Base-by-base conservation (phyloP, 208 protist genomes). In the Phytomonas sp. region DNA sequence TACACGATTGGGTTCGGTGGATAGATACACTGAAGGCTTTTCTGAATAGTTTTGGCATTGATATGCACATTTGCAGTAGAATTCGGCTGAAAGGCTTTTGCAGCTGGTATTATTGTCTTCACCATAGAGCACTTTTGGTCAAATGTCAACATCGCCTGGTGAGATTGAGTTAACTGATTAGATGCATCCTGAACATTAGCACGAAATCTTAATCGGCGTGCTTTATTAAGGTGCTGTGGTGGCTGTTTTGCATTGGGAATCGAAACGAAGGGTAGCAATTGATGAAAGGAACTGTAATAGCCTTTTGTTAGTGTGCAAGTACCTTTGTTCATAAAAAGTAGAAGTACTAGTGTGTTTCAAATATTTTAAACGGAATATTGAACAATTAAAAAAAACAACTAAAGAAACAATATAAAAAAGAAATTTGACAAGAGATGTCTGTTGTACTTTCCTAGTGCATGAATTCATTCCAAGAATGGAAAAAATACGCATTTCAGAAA, bases 381-480 rank as follows among this genome's bases (percentile, higher is more conserved):
- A 60, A 60, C n/a, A n/a, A 23, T n/a, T 23, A n/a, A 60, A 34
- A 36, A 63, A 4, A 63, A 36, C 10, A 23, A 68, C 5, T 26
- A 62, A 14, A 68, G 16, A 40, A 31, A 68, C 1, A 37, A 19
- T 68, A 68, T 29, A 30, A 68, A 68, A 68, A 37, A 68, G 64
- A 59, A 62, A 68, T 23, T 2, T 10, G 23, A 68, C 12, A 68
- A 62, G 37, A 68, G n/a, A 59, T 23, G 37, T 4, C 19, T 68
- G 29, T 14, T 60, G 30, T 29, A 3, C 16, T 14, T 68, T 68
- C 42, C 23, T 68, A 2, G 1, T 23, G 19, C 31, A 19, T 30
- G 30, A 32, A 2, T 60, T 36, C 40, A 49, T 42, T 52, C 6
- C 29, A 34, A 69, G 10, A 11, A 52, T 3, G 23, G 68, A 1